Conservation (phyloP, 768 basidiomycete species). For the Xanthoconium purpureum region DNA sequence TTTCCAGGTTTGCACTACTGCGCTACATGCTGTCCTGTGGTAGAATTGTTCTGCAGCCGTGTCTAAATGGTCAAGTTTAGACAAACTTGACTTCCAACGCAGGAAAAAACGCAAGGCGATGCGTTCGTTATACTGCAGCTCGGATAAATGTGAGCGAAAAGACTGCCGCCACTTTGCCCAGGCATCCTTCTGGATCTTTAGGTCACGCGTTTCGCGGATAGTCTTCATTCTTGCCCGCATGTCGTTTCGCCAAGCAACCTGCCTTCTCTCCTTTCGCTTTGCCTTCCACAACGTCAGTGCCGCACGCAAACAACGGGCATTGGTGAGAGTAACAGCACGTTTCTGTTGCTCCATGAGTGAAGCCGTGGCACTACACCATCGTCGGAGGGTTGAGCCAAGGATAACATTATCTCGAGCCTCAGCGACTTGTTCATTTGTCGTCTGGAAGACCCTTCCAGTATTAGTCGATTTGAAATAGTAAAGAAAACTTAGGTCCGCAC, state of each 20-base stretch:
- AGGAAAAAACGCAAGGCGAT: slow-evolving; percentile 43
- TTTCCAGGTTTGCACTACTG: slow-evolving; percentile 47
- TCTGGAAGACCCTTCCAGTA: slow-evolving; percentile 39
- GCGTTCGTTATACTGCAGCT: slow-evolving; percentile 46
- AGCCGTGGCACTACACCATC: slow-evolving; percentile 52
- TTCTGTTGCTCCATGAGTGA: slow-evolving; percentile 38
- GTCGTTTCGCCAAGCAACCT: slow-evolving; percentile 59
- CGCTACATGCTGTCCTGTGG: slow-evolving; percentile 36
- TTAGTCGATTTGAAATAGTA: slow-evolving; percentile 15
- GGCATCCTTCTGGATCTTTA: slow-evolving; percentile 50
- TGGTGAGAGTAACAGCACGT: slow-evolving; percentile 43
- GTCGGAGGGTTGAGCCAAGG: slow-evolving; percentile 53
- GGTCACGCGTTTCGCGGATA: slow-evolving; percentile 55
- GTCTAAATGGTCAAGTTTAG: slow-evolving; percentile 43
- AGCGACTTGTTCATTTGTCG: slow-evolving; percentile 65
- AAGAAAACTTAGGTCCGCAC: slow-evolving; percentile 43
- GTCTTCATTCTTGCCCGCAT: slow-evolving; percentile 71
- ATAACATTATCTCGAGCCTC: slow-evolving; percentile 67
- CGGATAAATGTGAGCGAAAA: slow-evolving; percentile 49
- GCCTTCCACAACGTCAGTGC: slow-evolving; percentile 52
- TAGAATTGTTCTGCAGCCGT: slow-evolving; percentile 48
- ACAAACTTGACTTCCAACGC: slow-evolving; percentile 52
- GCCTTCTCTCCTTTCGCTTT: slow-evolving; percentile 52
- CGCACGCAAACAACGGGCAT: slow-evolving; percentile 42
- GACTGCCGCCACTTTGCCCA: slow-evolving; percentile 68